These are phyloP conservation scores for Cynanchum wilfordii DNA, from an alignment of 257 asterid genomes.

Conservation along the genomic window DNA sequence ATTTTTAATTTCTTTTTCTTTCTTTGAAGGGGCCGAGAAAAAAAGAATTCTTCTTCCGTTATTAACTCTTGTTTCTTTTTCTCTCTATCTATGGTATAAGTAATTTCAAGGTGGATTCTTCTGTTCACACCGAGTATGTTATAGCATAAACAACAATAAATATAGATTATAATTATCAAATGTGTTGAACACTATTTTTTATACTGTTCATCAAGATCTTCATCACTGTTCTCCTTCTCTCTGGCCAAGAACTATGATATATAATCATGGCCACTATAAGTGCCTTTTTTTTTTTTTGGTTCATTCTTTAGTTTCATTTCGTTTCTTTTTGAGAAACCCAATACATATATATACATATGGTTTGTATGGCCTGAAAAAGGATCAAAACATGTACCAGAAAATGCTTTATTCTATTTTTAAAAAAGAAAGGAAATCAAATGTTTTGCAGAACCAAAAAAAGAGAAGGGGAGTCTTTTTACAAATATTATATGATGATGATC, in stretches of 20 bases:
- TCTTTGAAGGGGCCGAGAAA: neutral
- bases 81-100: neutral
- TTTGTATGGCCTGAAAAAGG: neutral
- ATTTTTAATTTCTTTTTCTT: no score
- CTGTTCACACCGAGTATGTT: conserved; percentile 27
- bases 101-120: conserved; percentile 25
- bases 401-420: neutral
- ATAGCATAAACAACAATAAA: neutral
- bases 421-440: neutral
- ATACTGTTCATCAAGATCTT: conserved; percentile 21
- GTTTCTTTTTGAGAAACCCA: conserved; percentile 6
- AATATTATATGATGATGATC: neutral
- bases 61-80: neutral
- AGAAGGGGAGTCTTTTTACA: neutral
- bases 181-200: conserved; percentile 9
- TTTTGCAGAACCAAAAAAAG: neutral
- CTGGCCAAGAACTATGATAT: conserved; percentile 8
- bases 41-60: neutral
- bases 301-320: neutral
- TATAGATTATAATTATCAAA: neutral
- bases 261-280: conserved; percentile 26
- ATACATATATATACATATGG: conserved; percentile 1
- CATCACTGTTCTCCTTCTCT: conserved; percentile 10
- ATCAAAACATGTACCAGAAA: neutral
- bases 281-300: conserved; percentile 8